phyloP scores from a whole-genome alignment of 2,329 filamentous ascomycete species.

The Curvularia spicifera region DNA sequence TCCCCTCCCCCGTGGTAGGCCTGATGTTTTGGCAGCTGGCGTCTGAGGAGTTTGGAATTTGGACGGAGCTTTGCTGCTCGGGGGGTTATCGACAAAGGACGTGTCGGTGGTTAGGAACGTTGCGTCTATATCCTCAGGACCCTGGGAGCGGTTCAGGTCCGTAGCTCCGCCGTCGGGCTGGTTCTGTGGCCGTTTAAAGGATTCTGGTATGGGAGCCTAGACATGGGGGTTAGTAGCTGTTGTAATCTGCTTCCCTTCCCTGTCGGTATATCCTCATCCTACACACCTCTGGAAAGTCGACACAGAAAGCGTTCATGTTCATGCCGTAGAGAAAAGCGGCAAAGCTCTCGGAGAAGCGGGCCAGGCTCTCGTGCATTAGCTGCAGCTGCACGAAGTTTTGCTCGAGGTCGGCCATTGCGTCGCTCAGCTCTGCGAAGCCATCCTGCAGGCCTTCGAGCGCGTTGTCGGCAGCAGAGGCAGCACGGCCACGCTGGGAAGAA shows the following conservation, averaged over 20 bases:
- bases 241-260: not conserved
- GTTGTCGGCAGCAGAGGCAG: conserved; percentile 62
- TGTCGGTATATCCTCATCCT: not conserved
- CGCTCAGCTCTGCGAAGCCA: conserved; percentile 89
- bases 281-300: conserved; percentile 90
- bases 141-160: conserved; percentile 32
- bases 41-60: conserved; percentile 51
- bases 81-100: conserved; percentile 86
- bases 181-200: conserved; percentile 64
- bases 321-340: conserved; percentile 93
- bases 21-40: conserved; percentile 29
- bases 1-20: conserved; percentile 37
- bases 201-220: conserved; percentile 82
- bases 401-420: conserved; percentile 93
- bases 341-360: conserved; percentile 94
- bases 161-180: conserved; percentile 33
- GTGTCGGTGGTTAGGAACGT: conserved; percentile 95
- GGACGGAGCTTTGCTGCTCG: conserved; percentile 58
- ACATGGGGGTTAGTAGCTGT: not conserved
- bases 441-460: conserved; percentile 86
- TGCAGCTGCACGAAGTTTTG: conserved; percentile 98
- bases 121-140: conserved; percentile 66
- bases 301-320: conserved; percentile 99
- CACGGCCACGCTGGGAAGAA: conserved; percentile 41
- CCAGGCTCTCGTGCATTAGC: conserved; percentile 92